Percentiles rank a stretch among this genome's conserved stretches.
phyloP scores from a whole-genome alignment of 2,329 filamentous ascomycete genomes.

The Celoporthe dispersa region DNA sequence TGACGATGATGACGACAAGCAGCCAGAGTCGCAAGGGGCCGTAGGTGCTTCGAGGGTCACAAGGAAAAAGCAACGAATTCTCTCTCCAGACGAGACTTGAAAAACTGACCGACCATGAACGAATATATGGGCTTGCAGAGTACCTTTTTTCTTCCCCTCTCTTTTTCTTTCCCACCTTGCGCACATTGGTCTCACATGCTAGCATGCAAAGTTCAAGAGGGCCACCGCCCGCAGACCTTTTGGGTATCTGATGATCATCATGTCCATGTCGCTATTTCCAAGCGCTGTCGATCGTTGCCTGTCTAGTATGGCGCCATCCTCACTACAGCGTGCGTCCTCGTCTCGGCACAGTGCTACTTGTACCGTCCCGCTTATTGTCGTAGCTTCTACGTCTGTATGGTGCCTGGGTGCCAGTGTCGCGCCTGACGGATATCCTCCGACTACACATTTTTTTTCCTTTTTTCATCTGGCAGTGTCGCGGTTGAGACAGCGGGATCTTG shows the following conservation, averaged over 20 bases:
- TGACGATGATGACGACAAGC: constrained; percentile 27
- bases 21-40: neutral
- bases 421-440: neutral
- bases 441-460: no score
- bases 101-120: neutral
- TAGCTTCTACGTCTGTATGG: no score
- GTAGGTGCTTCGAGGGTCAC: neutral
- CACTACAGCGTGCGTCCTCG: neutral
- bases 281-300: constrained; percentile 8
- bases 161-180: no score
- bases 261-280: constrained; percentile 12
- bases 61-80: neutral
- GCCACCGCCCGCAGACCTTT: neutral
- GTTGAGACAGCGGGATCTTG: no score
- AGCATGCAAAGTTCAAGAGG: neutral
- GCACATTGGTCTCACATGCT: neutral
- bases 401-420: no score
- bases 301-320: neutral
- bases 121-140: neutral
- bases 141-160: neutral
- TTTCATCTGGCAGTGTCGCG: no score
- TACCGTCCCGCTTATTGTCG: neutral
- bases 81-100: neutral
- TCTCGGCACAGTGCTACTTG: neutral
- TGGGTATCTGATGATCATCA: neutral